Percentiles rank a stretch among this genome's conserved stretches.
Evolutionary conservation across 257 asterid genomes (phyloP).

Genomic region (Nicotiana paniculata): DNA sequence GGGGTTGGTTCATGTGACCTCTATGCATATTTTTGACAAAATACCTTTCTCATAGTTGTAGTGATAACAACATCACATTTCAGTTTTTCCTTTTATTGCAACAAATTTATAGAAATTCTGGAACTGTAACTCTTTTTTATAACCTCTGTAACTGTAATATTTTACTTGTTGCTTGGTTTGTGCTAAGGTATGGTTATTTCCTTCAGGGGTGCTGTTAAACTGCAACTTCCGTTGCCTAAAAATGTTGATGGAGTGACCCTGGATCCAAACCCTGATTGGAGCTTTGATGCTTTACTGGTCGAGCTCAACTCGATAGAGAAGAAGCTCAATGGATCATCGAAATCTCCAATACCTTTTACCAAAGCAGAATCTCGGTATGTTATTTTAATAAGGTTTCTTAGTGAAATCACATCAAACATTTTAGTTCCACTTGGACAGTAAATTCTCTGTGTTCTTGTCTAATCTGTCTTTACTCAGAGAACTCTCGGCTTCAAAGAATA

Average conservation of each 20-base stretch:
- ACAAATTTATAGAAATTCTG: neutral
- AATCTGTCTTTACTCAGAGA: conserved; percentile 26
- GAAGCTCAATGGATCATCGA: conserved; percentile 21
- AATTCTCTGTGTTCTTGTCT: neutral
- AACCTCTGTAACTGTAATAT: neutral
- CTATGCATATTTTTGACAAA: neutral
- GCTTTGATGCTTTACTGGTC: conserved; percentile 45
- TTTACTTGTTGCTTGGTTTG: neutral
- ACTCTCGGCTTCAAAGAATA: conserved; percentile 26
- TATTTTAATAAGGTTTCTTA: neutral
- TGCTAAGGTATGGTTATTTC: neutral
- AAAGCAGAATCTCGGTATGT: conserved; percentile 43
- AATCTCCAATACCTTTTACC: conserved; percentile 35
- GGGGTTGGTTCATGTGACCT: neutral
- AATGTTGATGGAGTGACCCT: conserved; percentile 48
- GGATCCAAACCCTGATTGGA: conserved; percentile 88
- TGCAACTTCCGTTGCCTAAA: conserved; percentile 42
- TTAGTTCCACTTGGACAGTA: neutral
- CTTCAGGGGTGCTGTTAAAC: conserved; percentile 40
- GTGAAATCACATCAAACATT: neutral
- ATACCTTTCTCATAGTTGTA: neutral
- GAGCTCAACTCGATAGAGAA: conserved; percentile 60
- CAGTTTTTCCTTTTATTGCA: neutral
- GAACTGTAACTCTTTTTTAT: neutral
- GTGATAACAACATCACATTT: neutral